Evolutionary conservation across 2,329 filamentous ascomycete species (phyloP).

Genomic region (Onygena corvina): DNA sequence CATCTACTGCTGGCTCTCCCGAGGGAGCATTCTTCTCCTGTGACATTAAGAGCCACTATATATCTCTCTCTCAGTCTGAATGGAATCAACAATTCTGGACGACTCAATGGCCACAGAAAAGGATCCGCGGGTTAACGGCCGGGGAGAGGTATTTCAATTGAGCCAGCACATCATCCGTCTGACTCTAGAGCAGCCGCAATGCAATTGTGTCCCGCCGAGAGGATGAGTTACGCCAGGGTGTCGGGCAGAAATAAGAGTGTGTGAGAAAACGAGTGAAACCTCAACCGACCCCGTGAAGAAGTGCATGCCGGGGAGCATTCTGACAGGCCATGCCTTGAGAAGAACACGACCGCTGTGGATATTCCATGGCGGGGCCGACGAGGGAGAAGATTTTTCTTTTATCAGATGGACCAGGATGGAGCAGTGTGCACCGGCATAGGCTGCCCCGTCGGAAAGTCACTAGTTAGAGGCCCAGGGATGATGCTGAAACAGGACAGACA

Average conservation of each 20-base stretch:
- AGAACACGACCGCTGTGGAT: background rate
- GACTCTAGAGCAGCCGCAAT: background rate
- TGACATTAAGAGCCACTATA: background rate
- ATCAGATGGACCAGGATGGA: background rate
- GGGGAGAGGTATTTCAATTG: background rate
- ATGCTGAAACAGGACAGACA: no score
- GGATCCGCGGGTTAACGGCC: background rate
- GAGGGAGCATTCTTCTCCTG: background rate
- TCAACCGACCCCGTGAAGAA: background rate
- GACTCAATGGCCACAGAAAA: no score
- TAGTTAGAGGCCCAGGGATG: background rate
- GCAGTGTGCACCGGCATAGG: background rate
- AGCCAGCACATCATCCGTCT: background rate
- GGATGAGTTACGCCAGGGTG: background rate
- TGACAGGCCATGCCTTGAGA: background rate
- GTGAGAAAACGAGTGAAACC: background rate
- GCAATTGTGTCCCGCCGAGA: background rate
- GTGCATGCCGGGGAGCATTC: background rate
- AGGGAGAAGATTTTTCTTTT: background rate
- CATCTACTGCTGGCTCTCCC: background rate
- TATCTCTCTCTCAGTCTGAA: background rate
- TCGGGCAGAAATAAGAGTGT: background rate
- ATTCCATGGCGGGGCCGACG: background rate
- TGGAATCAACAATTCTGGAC: background rate
- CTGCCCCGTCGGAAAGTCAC: background rate